Evolutionary conservation across 768 basidiomycete genomes (phyloP), one percentile per base, ranked within the genome.

Genomic region (Boletus subparvulus): DNA sequence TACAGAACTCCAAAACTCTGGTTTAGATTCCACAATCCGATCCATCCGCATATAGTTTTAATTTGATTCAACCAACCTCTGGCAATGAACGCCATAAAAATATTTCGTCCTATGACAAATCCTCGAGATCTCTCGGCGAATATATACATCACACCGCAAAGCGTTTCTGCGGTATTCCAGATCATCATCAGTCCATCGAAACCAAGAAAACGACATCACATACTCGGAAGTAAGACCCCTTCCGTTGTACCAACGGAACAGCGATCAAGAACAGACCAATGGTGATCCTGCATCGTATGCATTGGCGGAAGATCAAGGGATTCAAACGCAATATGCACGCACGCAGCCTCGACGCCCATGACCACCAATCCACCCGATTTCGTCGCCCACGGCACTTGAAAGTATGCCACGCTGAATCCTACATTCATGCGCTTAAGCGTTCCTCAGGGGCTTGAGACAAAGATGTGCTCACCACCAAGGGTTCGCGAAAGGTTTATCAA

Each of bases 401-500:
- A 78, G 59, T 70, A 77, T 10, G 76, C 76, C 40, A 77, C 73
- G 11, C 65, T 55, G 44, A 78, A 77, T 9, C 75, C 72, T 70
- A 28, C 26, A 13, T 0, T 3, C 40, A 30, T 9, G 2, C 11
- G 2, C 40, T 28, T 47, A 0, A 47, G 44, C 40, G 2, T 32
- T 36, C 1, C 12, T 55, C 17, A 45, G 19, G 51, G 10, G 50
- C 28, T 21, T 1, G 1, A 54, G 21, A 47, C 2, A 41, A 46
- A 17, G 2, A 21, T 9, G 19, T 55, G 37, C 54, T 69, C 61
- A 58, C 74, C 75, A 3, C 63, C 62, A 11, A 75, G 65, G 0
- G 63, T 64, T 11, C 78, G 71, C 11, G 73, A 69, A 36, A 78
- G 69, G 55, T 79, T 80, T 61, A 79, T 65, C 39, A 80, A 61